These are phyloP conservation scores for Anastatica hierochuntica DNA, from an alignment of 345 rosid genomes.

Conservation along the genomic window DNA sequence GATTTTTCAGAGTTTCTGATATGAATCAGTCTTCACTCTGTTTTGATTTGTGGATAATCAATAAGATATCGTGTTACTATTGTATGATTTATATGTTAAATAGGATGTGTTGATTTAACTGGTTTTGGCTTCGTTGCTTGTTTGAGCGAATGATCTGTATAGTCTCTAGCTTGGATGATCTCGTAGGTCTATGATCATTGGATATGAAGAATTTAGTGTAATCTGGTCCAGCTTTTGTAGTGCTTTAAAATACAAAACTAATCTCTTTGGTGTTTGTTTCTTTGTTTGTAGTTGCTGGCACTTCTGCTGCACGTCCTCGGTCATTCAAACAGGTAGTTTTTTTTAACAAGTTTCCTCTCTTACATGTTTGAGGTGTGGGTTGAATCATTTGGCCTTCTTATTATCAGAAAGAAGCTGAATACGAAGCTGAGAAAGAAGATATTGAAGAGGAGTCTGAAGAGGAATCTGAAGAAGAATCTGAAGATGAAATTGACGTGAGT, in stretches of 20 bases:
- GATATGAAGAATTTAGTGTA: not conserved
- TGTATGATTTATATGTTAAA: too few relatives aligned
- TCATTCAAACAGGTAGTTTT: constrained; percentile 58
- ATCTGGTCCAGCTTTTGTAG: too few relatives aligned
- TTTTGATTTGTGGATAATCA: too few relatives aligned
- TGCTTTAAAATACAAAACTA: too few relatives aligned
- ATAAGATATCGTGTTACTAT: too few relatives aligned
- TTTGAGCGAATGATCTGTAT: not conserved
- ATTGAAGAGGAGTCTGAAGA: constrained; percentile 41
- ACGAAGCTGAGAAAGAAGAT: constrained; percentile 24
- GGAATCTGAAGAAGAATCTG: constrained; percentile 58
- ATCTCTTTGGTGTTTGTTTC: not conserved
- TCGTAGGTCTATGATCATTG: not conserved
- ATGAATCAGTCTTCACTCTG: not conserved
- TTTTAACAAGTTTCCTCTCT: not conserved
- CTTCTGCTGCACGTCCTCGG: constrained; percentile 68
- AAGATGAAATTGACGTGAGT: constrained; percentile 26
- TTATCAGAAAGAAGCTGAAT: constrained; percentile 49
- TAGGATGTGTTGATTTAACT: not conserved
- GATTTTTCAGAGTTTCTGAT: not conserved
- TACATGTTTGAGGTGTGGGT: not conserved
- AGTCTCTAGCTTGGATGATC: not conserved
- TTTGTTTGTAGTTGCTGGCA: constrained; percentile 65
- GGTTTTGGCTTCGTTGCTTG: not conserved
- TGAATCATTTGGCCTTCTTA: not conserved